Conservation (phyloP, 495 filamentous ascomycete genomes). For the Xylaria flabelliformis region DNA sequence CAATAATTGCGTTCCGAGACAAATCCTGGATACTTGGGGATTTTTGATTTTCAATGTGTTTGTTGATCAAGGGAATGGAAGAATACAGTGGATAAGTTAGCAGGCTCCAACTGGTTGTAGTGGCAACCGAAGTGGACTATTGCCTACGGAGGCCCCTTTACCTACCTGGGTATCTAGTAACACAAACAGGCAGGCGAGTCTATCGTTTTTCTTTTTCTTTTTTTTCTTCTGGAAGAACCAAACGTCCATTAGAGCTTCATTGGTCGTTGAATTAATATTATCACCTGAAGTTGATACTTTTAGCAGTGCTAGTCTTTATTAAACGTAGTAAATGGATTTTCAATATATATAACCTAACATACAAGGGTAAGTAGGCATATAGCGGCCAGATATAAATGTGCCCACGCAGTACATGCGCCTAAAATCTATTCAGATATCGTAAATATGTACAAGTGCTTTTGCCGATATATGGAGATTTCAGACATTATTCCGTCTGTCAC, state of each 20-base stretch:
- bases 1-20: not conserved
- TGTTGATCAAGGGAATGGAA: slow-evolving; percentile 19
- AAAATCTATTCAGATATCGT: not conserved
- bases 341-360: not conserved
- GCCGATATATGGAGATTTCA: not conserved
- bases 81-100: slow-evolving; percentile 17
- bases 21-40: slow-evolving; percentile 7
- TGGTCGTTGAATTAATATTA: not conserved
- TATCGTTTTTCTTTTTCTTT: not conserved
- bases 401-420: not conserved
- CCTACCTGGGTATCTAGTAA: not conserved
- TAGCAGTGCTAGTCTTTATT: not conserved
- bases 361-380: not conserved
- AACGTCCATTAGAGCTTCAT: not conserved
- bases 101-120: slow-evolving; percentile 23
- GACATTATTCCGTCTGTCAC: slow-evolving; percentile 6
- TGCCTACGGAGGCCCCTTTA: not conserved
- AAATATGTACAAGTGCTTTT: slow-evolving; percentile 13
- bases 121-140: slow-evolving; percentile 21
- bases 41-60: slow-evolving; percentile 20
- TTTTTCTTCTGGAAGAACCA: not conserved
- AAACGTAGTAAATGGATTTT: too few relatives aligned
- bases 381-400: not conserved
- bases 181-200: too few relatives aligned
- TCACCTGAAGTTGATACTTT: not conserved